Evolutionary conservation across 805 yeast species (phyloP), one percentile per base, ranked within the genome.

Genomic region (Barnettozyma siamensis): DNA sequence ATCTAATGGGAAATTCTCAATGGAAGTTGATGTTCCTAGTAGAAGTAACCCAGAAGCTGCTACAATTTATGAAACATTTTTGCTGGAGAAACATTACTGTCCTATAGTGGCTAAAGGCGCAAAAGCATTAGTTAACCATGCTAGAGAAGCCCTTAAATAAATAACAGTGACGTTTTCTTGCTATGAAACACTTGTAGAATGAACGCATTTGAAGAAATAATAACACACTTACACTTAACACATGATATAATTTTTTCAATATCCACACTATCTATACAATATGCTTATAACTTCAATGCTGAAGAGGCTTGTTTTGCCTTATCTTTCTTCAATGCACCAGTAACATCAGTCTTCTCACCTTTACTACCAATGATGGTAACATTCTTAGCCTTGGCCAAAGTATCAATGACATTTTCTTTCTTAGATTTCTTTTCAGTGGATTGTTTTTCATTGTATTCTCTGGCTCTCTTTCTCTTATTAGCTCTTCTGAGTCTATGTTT

Each of bases 31-130:
- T 40, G 80, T 76, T 35, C 77, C 86, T 10, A 86, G 83, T 49
- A 77, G 91, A 58, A 69, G 85, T 50, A 89, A 93, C 55, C 75
- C 95, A 2, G 91, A 83, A 33, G 93, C 91, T 15, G 94, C 97
- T 2, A 83, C 88, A 0, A 64, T 91, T 28, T 93, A 96, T 95
- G 99, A 93, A 57, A 77, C 80, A 39, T 80, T 80, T 6, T 62
- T 91, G 31, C 66, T 93, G 42, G 83, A 81, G 43, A 76, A 79
- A 47, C 98, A 93, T 62, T 93, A 86, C 58, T 76, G 88, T 46
- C 95, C 95, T 3, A 64, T 75, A 43, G 86, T 89, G n/a, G 72
- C 80, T 18, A 82, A 80, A 52, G 89, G 88, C 13, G 75, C 71
- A 3, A 70, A 62, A 45, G 49, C 71, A 5, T 43, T 76, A 37